Percentiles rank a stretch among this genome's conserved stretches.
phyloP scores from a whole-genome alignment of 352 stramenopile genomes.

The Globisporangium polare region DNA sequence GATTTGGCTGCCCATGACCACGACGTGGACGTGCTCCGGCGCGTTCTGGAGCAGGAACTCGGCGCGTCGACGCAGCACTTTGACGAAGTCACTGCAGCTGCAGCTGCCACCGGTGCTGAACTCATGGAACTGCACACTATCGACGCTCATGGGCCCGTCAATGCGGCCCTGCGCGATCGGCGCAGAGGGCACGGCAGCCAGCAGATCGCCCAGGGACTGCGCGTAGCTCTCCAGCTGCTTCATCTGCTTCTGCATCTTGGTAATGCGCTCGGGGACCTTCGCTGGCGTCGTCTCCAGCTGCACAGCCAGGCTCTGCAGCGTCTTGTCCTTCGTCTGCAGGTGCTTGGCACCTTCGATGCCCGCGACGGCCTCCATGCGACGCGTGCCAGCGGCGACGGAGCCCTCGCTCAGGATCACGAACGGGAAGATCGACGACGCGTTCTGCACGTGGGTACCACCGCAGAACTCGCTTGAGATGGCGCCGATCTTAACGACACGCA shows the following conservation, averaged over 20 bases:
- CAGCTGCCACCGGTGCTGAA: not conserved
- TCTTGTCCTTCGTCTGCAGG: conserved; percentile 56
- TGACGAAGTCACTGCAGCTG: conserved; percentile 33
- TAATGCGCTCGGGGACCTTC: conserved; percentile 59
- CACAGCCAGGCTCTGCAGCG: conserved; percentile 38
- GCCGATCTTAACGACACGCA: conserved; percentile 69
- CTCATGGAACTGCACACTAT: conserved; percentile 34
- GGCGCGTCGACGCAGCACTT: conserved; percentile 56
- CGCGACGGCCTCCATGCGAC: conserved; percentile 64
- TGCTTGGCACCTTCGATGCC: conserved; percentile 45
- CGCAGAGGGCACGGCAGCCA: conserved; percentile 36
- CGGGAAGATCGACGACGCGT: conserved; percentile 47
- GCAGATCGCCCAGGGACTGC: conserved; percentile 46
- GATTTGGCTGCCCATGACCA: conserved; percentile 46
- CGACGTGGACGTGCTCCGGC: conserved; percentile 35
- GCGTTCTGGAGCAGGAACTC: conserved; percentile 43
- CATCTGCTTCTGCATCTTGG: conserved; percentile 68
- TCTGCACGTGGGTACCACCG: conserved; percentile 65
- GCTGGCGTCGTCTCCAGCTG: conserved; percentile 58
- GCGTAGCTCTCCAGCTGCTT: conserved; percentile 52
- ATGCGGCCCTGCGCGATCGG: conserved; percentile 30
- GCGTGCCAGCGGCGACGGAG: conserved; percentile 73
- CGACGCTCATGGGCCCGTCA: conserved; percentile 8
- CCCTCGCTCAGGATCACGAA: conserved; percentile 75
- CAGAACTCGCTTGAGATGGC: conserved; percentile 67